Evolutionary conservation across 2,329 filamentous ascomycete species (phyloP).

Genomic region (Magnaporthiopsis incrustans): DNA sequence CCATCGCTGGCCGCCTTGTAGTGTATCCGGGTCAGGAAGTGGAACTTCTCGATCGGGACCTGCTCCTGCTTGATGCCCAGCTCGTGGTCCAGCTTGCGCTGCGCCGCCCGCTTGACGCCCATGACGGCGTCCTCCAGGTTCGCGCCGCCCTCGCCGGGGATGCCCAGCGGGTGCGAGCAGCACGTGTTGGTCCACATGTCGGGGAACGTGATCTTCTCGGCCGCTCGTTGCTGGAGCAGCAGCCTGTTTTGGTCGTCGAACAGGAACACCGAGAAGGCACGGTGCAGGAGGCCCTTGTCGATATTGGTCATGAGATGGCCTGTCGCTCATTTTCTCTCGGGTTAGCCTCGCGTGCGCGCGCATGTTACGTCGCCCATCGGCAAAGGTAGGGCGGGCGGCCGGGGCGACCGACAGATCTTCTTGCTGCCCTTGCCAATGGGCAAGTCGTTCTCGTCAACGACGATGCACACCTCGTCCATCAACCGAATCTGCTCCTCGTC

Average conservation of each 20-base stretch:
- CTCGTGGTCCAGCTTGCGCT: slow-evolving; percentile 90
- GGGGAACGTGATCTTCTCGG: slow-evolving; percentile 98
- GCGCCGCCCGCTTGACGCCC: slow-evolving; percentile 85
- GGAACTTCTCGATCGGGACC: slow-evolving; percentile 85
- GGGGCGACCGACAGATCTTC: slow-evolving; percentile 73
- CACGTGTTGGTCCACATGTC: slow-evolving; percentile 99
- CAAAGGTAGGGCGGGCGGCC: neutral
- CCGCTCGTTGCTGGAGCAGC: slow-evolving; percentile 88
- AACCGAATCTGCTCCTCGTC: slow-evolving; percentile 95
- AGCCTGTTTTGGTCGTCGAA: slow-evolving; percentile 91
- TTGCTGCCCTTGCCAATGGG: slow-evolving; percentile 96
- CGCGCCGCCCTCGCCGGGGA: slow-evolving; percentile 83
- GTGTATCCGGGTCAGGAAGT: slow-evolving; percentile 93
- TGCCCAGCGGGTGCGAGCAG: slow-evolving; percentile 92
- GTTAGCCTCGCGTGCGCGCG: neutral
- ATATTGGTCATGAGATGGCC: slow-evolving; percentile 99
- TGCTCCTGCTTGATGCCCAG: slow-evolving; percentile 83
- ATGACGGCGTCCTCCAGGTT: slow-evolving; percentile 71
- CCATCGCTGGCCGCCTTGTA: slow-evolving; percentile 96
- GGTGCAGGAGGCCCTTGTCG: slow-evolving; percentile 88
- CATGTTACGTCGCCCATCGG: neutral
- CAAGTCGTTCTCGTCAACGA: slow-evolving; percentile 82
- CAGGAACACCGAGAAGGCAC: slow-evolving; percentile 95
- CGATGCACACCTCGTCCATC: slow-evolving; percentile 99
- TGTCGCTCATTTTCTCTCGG: slow-evolving; percentile 39